Percentiles rank a stretch among this genome's conserved stretches.
Conservation (phyloP, 352 stramenopile species). For the Globisporangium cederbergense region DNA sequence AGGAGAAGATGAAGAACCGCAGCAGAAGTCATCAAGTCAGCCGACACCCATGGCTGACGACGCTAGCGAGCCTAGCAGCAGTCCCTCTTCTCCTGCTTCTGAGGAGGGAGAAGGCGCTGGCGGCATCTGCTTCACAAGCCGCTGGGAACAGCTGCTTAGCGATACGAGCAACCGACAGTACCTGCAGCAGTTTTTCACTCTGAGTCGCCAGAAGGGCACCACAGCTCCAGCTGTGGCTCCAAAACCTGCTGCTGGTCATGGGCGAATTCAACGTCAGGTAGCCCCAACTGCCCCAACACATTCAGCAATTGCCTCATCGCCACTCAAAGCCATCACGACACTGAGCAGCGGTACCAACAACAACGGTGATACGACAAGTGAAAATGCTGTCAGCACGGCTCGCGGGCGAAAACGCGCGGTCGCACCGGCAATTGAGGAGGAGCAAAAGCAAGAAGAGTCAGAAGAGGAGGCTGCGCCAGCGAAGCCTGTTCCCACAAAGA, state of each 20-base stretch:
- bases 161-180: not conserved
- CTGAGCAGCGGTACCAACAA: not conserved
- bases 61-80: not conserved
- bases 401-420: constrained; percentile 3
- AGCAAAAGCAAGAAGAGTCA: not conserved
- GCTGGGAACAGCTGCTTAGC: constrained; percentile 14
- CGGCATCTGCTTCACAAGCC: constrained; percentile 12
- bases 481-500: constrained; percentile 12
- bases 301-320: not conserved
- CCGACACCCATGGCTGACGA: not conserved
- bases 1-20: not conserved
- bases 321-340: not conserved
- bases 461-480: not conserved
- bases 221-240: not conserved
- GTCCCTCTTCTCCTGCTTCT: not conserved
- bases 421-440: not conserved
- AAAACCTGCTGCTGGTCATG: not conserved
- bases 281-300: not conserved
- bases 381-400: not conserved
- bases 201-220: not conserved
- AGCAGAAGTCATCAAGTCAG: not conserved
- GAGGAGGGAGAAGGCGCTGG: not conserved
- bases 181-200: constrained; percentile 14
- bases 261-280: not conserved
- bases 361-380: not conserved